Evolutionary conservation across 805 yeast species (phyloP).

Genomic region (Scheffersomyces amazonensis): DNA sequence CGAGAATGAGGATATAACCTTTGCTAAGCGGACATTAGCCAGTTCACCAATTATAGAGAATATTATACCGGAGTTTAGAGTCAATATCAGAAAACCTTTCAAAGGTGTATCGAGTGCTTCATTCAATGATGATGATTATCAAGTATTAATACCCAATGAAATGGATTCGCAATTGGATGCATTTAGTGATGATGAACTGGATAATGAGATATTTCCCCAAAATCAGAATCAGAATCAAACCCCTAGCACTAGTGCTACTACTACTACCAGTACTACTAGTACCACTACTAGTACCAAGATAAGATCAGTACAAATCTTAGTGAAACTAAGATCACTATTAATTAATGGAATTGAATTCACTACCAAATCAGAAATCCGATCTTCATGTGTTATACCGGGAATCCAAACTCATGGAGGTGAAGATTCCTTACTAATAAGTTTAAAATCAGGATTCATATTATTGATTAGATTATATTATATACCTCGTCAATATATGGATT

Average conservation of each 20-base stretch:
- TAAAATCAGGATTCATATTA: slow-evolving; percentile 39
- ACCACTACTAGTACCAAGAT: not conserved
- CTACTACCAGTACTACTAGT: not conserved
- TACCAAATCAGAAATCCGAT: slow-evolving; percentile 28
- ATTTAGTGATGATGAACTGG: slow-evolving; percentile 34
- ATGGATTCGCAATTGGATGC: slow-evolving; percentile 39
- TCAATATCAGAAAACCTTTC: slow-evolving; percentile 27
- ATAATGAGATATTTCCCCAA: slow-evolving; percentile 20
- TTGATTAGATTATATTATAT: slow-evolving; percentile 37
- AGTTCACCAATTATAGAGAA: slow-evolving; percentile 37
- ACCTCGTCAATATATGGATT: slow-evolving; percentile 26
- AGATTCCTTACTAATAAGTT: slow-evolving; percentile 38
- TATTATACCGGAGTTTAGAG: slow-evolving; percentile 32
- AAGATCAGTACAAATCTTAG: slow-evolving; percentile 21
- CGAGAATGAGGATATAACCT: slow-evolving; percentile 6
- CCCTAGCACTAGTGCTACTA: not conserved
- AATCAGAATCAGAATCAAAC: not conserved
- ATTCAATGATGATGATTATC: slow-evolving; percentile 36
- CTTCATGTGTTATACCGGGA: slow-evolving; percentile 26
- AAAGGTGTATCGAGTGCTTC: slow-evolving; percentile 31
- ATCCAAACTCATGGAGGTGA: slow-evolving; percentile 18
- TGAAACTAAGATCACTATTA: slow-evolving; percentile 28
- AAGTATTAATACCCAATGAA: slow-evolving; percentile 25
- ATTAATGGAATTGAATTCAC: slow-evolving; percentile 28
- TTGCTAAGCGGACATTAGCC: slow-evolving; percentile 34